Evolutionary conservation across 2,329 filamentous ascomycete genomes (phyloP), one percentile per base, ranked within the genome.

Genomic region (Chrysosporium queenslandicum): DNA sequence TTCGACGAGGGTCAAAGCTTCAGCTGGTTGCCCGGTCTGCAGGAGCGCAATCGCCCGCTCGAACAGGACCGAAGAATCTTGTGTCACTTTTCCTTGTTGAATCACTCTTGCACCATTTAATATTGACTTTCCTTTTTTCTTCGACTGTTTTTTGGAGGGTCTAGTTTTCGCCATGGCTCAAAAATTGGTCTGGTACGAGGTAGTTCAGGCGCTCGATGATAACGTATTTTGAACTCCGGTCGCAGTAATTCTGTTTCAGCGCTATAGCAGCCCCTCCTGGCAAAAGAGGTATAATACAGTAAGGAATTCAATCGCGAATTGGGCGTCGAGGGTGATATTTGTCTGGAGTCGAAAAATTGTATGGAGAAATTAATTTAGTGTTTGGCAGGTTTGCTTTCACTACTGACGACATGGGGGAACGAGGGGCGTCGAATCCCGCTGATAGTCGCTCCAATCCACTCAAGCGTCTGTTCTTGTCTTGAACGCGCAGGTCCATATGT

Each of bases 11-110:
- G 72, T 64, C 21, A 83, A 74, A 21, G 80, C 81, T 56, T 75
- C 74, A 47, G 79, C 75, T 2, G 78, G 72, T 56, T 81, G 75
- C 41, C 75, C 77, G 29, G 78, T 79, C 58, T 82, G 77, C 30
- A 83, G 70, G 32, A 80, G 70, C 18, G 73, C 67, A 12, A 76
- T 73, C 6, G 80, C 79, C 64, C 80, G 71, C 43, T 75, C 72
- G 57, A 82, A 75, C 34, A 84, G 71, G 53, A 76, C 68, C 56
- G 77, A 72, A 4, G 78, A 75, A 25, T 76, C 72, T 59, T 76
- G 72, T 59, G 73, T 72, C 56, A 73, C 64, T 55, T 68, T 68
- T 66, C 70, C 61, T 68, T 72, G 64, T 16, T 57, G 52, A 53
- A 66, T 59, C 30, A 67, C 64, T 58, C 65, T 60, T 57, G 69